Evolutionary conservation across 306 rosid species (phyloP), one percentile per base, ranked within the genome.

Genomic region (Lathyrus oleraceus): DNA sequence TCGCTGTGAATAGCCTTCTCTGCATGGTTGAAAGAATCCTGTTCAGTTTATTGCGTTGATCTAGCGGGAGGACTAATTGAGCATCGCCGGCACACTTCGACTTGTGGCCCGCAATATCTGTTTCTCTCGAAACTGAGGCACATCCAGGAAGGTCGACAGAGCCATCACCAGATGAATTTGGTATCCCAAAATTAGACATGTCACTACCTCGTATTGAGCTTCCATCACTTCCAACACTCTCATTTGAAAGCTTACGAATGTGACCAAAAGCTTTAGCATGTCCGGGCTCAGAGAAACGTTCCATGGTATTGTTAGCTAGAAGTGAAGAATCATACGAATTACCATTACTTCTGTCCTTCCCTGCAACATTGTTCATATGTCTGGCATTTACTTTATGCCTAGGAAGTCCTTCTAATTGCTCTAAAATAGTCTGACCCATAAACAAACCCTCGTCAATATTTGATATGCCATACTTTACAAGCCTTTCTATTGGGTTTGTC

Each of bases 401-500:
- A 21, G 96, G 96, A 77, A 89, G 91, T 83, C 99, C 99, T 86
- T 95, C 97, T 81, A 91, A 85, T 79, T 91, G 95, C 74, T 91
- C 99, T 71, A 95, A 84, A 80, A 95, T 91, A 21, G 99, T 86
- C 83, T 95, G 97, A 45, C 99, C 95, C 97, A 95, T 85, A 82
- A 91, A 89, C 17, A 95, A 83, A 20, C 99, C 99, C 79, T 95
- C 95, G 12, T 91, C 99, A 75, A 95, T 95, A 79, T 95, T 91
- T 64, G 97, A 79, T 86, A 91, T 81, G 71, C 96, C 90, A 76
- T 78, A 95, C 79, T 91, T 89, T 75, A 85, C 88, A 72, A 95
- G 90, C 76, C 84, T 95, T 79, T 95, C 99, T 17, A 95, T 85
- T 43, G 97, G 97, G 74, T 85, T 84, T 1, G 90, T 81, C 76